A percentile compares a stretch with the other conserved stretches of the same genome.
Conservation (phyloP, 306 rosid genomes). For the Prunus mira region DNA sequence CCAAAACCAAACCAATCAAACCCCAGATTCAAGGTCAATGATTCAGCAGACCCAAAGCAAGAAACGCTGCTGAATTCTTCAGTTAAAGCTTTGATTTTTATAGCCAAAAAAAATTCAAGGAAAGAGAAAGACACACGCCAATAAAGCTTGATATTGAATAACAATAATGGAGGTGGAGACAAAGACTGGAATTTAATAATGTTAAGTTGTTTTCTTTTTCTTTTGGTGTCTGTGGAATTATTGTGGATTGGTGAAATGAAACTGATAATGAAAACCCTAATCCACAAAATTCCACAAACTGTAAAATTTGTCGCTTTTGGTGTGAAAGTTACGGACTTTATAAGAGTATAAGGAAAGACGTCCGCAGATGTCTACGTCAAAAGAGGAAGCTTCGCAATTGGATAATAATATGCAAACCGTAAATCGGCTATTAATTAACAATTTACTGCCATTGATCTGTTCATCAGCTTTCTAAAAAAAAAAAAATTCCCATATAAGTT, state of each 20-base stretch:
- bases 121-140: slow-evolving; percentile 12
- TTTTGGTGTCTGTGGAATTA: background rate
- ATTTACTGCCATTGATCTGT: too few relatives aligned
- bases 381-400: background rate
- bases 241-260: background rate
- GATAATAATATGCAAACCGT: background rate
- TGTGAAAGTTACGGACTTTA: background rate
- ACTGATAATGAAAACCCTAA: background rate
- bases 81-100: slow-evolving; percentile 13
- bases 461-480: too few relatives aligned
- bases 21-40: background rate
- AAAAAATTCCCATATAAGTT: too few relatives aligned
- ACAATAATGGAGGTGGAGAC: slow-evolving; percentile 15
- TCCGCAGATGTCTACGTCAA: background rate
- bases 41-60: background rate
- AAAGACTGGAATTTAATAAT: background rate
- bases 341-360: background rate
- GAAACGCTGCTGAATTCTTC: background rate
- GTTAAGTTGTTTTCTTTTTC: background rate
- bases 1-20: slow-evolving; percentile 5
- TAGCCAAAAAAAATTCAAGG: slow-evolving; percentile 9
- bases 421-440: too few relatives aligned
- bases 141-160: background rate
- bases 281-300: background rate
- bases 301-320: background rate